Base-by-base conservation (phyloP, 371 early-diverging fungal species). In the Mycotypha africana region DNA sequence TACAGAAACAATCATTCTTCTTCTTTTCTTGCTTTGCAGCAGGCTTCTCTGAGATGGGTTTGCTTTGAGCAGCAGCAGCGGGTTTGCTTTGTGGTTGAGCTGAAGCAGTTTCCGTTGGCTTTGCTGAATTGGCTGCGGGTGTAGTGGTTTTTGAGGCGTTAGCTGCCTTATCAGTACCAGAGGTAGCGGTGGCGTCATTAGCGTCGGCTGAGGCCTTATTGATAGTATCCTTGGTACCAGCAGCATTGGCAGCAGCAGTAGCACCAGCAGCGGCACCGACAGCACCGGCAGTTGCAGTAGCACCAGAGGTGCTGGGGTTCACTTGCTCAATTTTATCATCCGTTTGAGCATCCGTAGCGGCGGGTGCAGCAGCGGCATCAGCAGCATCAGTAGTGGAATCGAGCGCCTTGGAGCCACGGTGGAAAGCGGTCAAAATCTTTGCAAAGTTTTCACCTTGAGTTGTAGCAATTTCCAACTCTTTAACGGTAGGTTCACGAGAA, bases 371-470 rank as follows among this genome's bases (percentile, higher is more conserved):
- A n/a, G n/a, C n/a, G n/a, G n/a, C n/a, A n/a, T n/a, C n/a, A n/a
- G n/a, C n/a, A n/a, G 7, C 35, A 35, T 35, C 35, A 35, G 35
- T n/a, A 35, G 35, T 17, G 23, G 23, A 11, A 28, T 28, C 28
- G 11, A 28, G 7, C 28, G 40, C 3, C 6, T 17, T 17, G 7
- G 24, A 23, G 31, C 50, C 50, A 30, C 31, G 50, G 14, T 50
- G 50, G 42, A 35, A 49, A 20, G 36, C 42, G 15, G 33, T 49
- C 12, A 49, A 49, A 28, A 76, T 40, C 31, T 74, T 68, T 34
- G 77, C 84, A 60, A 86, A 86, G 45, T 67, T 56, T 48, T 78
- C 70, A 44, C 86, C 86, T 57, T 86, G 86, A 30, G 61, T 47
- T 22, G 44, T 43, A 5, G 89, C 92, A 43, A 87, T 68, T 22